Conservation (phyloP, 1,284 basidiomycete species). For the Ustilago esculenta region DNA sequence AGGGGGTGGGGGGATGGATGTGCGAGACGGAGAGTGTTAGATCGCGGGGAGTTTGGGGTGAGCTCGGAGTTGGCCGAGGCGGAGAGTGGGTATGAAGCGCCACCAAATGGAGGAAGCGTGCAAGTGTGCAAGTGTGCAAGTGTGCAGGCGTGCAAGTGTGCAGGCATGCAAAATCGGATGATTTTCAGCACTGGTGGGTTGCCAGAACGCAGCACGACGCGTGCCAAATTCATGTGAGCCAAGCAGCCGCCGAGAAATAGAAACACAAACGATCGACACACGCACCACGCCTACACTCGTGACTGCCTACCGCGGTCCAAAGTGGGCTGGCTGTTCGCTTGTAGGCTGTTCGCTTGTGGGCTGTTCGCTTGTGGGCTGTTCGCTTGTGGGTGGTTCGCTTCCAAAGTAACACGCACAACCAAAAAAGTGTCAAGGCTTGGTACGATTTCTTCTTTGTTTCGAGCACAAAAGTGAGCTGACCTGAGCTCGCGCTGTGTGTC, state of each 20-base stretch:
- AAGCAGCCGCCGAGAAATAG: not conserved
- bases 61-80: constrained; percentile 5
- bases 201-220: no score
- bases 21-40: constrained; percentile 11
- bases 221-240: not conserved
- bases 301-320: no score
- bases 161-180: constrained; percentile 17
- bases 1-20: no score
- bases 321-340: no score
- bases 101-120: constrained; percentile 2
- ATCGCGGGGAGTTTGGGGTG: not conserved
- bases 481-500: not conserved
- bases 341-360: no score
- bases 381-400: no score
- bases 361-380: no score
- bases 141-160: not conserved
- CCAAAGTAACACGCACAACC: constrained; percentile 29
- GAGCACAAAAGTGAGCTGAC: not conserved
- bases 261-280: no score
- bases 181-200: no score
- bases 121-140: constrained; percentile 3
- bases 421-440: no score
- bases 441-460: no score
- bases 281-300: no score
- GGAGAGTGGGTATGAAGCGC: not conserved